Evolutionary conservation across 202 grass and related monocot genomes (phyloP).

Genomic region (Sporobolus alterniflorus): DNA sequence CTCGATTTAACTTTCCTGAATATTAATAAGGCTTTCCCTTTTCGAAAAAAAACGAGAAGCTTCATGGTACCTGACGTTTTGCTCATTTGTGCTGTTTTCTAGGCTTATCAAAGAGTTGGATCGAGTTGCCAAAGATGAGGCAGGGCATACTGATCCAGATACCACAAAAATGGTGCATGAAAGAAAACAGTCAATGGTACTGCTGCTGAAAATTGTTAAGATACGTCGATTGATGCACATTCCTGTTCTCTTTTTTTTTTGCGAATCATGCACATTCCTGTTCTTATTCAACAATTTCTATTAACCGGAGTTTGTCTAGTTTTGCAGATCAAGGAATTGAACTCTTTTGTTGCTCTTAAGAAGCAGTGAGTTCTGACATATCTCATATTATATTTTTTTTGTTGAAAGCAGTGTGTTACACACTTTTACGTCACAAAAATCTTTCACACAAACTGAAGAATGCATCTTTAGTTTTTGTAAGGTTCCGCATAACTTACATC

Average conservation of each 20-base stretch:
- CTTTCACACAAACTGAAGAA: background rate
- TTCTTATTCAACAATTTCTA: constrained; percentile 17
- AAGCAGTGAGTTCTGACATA: constrained; percentile 82
- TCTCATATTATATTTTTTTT: background rate
- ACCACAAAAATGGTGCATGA: constrained; percentile 77
- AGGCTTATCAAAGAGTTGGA: constrained; percentile 99
- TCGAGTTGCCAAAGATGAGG: constrained; percentile 71
- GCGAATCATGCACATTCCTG: background rate
- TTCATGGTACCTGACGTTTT: constrained; percentile 4
- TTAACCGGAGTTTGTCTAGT: constrained; percentile 25
- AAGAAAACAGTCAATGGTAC: constrained; percentile 85
- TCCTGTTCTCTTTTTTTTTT: no score
- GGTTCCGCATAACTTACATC: background rate
- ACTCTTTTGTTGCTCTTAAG: constrained; percentile 96
- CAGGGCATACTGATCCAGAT: constrained; percentile 52
- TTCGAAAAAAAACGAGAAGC: no score
- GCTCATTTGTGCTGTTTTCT: background rate
- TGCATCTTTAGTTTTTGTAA: background rate
- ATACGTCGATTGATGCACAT: background rate
- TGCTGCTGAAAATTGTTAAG: constrained; percentile 1
- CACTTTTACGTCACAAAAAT: constrained; percentile 1
- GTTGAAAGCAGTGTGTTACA: background rate
- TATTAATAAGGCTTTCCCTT: no score
- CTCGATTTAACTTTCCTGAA: no score
- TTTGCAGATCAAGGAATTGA: constrained; percentile 97